Evolutionary conservation across 2,329 filamentous ascomycete genomes (phyloP).

Genomic region (Ophiosphaerella korrae): DNA sequence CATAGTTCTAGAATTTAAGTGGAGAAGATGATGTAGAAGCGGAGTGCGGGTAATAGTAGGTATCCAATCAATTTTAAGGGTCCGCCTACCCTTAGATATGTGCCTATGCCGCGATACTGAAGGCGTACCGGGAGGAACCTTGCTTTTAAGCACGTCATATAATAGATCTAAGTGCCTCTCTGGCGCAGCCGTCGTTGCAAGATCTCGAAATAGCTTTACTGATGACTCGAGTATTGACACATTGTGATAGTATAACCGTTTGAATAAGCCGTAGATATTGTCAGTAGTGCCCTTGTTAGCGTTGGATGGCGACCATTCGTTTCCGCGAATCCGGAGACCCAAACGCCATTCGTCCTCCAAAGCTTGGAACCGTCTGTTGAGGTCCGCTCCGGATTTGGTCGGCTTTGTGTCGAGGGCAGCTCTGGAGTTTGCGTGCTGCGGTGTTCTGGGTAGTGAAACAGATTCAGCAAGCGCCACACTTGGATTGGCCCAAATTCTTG

Average conservation of each 20-base stretch:
- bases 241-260: conserved; percentile 22
- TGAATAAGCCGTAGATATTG: conserved; percentile 19
- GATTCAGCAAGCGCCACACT: conserved; percentile 13
- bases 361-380: conserved; percentile 22
- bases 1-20: too few species aligned
- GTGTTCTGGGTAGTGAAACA: conserved; percentile 17
- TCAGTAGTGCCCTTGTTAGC: conserved; percentile 11
- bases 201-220: conserved; percentile 19
- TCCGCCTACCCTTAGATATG: too few species aligned
- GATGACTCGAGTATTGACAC: conserved; percentile 18
- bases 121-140: not conserved
- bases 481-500: conserved; percentile 1
- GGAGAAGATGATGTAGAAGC: too few species aligned
- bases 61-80: too few species aligned
- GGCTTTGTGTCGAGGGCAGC: conserved; percentile 10
- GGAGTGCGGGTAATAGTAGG: too few species aligned
- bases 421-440: conserved; percentile 18
- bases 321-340: conserved; percentile 17
- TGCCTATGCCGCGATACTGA: too few species aligned
- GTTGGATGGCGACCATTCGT: conserved; percentile 29
- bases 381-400: conserved; percentile 11
- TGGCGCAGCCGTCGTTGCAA: conserved; percentile 6
- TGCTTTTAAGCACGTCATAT: conserved; percentile 13
- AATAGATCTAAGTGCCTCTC: conserved; percentile 14
- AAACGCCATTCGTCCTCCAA: conserved; percentile 31